Evolutionary conservation across 2,329 filamentous ascomycete genomes (phyloP).

Genomic region (Aspergillus caelatus): DNA sequence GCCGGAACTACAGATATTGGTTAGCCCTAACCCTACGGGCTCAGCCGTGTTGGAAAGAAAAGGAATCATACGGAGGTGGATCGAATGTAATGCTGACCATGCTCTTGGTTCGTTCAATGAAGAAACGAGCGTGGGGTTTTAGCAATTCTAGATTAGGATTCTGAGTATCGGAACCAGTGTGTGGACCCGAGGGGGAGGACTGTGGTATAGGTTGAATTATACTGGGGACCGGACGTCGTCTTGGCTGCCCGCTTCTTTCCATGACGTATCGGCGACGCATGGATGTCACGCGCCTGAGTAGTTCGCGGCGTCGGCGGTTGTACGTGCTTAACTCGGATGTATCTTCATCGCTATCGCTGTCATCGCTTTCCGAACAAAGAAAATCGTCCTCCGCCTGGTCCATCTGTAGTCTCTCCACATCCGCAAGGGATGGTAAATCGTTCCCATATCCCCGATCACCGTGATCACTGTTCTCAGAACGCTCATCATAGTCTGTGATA

Average conservation of each 20-base stretch:
- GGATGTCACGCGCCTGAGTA: slow-evolving; percentile 28
- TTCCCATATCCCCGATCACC: slow-evolving; percentile 35
- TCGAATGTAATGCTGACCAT: slow-evolving; percentile 82
- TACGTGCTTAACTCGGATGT: slow-evolving; percentile 23
- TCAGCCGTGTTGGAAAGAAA: not conserved
- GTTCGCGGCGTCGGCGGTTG: slow-evolving; percentile 30
- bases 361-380: slow-evolving; percentile 35
- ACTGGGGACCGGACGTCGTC: slow-evolving; percentile 29
- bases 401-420: slow-evolving; percentile 28
- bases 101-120: slow-evolving; percentile 78
- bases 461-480: slow-evolving; percentile 40
- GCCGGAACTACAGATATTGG: slow-evolving; percentile 60
- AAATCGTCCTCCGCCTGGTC: slow-evolving; percentile 35
- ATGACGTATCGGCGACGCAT: slow-evolving; percentile 23
- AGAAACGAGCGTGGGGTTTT: slow-evolving; percentile 77
- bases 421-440: slow-evolving; percentile 22
- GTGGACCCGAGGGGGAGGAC: slow-evolving; percentile 13
- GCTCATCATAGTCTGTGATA: slow-evolving; percentile 42
- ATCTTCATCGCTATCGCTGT: slow-evolving; percentile 35
- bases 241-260: slow-evolving; percentile 21
- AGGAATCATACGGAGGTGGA: slow-evolving; percentile 42
- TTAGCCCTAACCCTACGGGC: not conserved
- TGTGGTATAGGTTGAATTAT: slow-evolving; percentile 30
- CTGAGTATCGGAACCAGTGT: slow-evolving; percentile 9
- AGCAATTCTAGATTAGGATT: slow-evolving; percentile 51